Percentiles rank a stretch among this genome's conserved stretches.
Conservation (phyloP, 192 early-diverging fungal species). For the Coemansia sp. region DNA sequence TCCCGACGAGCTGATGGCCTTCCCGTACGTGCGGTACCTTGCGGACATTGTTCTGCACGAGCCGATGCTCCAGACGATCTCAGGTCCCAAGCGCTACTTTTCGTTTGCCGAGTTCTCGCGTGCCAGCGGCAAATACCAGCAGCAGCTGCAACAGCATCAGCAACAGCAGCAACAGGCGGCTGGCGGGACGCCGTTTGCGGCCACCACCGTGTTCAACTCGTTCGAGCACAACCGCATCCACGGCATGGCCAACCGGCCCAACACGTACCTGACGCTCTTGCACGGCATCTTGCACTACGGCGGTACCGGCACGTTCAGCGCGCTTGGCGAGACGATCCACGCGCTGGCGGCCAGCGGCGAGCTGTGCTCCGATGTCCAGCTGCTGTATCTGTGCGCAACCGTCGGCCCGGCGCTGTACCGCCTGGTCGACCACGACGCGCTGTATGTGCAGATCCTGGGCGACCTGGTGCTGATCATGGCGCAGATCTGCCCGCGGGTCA, state of each 20-base stretch:
- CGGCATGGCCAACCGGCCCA: constrained; percentile 64
- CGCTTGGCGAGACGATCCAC: constrained; percentile 47
- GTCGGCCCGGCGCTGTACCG: constrained; percentile 72
- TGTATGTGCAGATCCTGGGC: constrained; percentile 45
- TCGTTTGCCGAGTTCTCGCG: constrained; percentile 46
- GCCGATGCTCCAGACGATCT: constrained; percentile 59
- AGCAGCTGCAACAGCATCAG: constrained; percentile 9
- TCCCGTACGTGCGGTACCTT: constrained; percentile 57
- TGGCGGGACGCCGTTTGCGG: constrained; percentile 39
- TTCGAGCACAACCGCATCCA: constrained; percentile 56
- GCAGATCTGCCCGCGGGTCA: constrained; percentile 36
- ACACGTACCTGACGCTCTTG: constrained; percentile 69
- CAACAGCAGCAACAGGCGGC: constrained; percentile 6
- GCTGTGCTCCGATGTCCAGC: constrained; percentile 66
- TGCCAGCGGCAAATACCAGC: constrained; percentile 17
- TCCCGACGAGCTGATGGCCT: constrained; percentile 55
- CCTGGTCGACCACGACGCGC: constrained; percentile 52
- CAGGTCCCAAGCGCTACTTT: constrained; percentile 55
- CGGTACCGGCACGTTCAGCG: constrained; percentile 60
- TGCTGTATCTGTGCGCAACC: constrained; percentile 69
- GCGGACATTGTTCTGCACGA: constrained; percentile 59
- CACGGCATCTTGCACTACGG: constrained; percentile 76
- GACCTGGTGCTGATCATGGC: constrained; percentile 47
- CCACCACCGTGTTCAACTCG: constrained; percentile 66
- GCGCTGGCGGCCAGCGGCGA: constrained; percentile 37